Percentiles rank a stretch among this genome's conserved stretches.
Conservation (phyloP, 2,329 filamentous ascomycete species). For the Phialemonium atrogriseum region DNA sequence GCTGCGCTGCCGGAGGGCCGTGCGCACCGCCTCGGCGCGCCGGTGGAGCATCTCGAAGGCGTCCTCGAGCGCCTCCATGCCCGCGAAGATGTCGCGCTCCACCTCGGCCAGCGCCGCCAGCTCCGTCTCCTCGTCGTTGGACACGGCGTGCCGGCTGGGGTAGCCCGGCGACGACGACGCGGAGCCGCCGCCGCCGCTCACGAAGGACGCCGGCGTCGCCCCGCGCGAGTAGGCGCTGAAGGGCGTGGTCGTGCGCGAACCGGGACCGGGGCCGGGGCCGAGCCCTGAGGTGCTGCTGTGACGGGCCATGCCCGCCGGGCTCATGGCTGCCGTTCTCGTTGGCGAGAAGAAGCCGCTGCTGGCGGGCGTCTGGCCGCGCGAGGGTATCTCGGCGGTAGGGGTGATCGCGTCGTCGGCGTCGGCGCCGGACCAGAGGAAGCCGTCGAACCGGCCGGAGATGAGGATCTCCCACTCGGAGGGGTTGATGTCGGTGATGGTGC, state of each 20-base stretch:
- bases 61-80: constrained; percentile 92
- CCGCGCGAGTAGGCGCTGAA: constrained; percentile 27
- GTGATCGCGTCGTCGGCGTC: constrained; percentile 43
- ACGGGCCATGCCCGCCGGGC: constrained; percentile 17
- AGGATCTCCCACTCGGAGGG: constrained; percentile 95
- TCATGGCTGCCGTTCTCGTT: constrained; percentile 23
- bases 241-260: constrained; percentile 46
- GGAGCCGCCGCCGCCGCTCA: constrained; percentile 38
- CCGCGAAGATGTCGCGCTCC: constrained; percentile 84
- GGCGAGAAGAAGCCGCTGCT: constrained; percentile 34
- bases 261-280: constrained; percentile 34
- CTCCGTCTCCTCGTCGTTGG: constrained; percentile 88
- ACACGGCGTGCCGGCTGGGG: constrained; percentile 54
- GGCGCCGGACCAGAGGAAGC: constrained; percentile 88
- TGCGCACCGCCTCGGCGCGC: constrained; percentile 73
- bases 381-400: constrained; percentile 33
- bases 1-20: constrained; percentile 69
- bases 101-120: constrained; percentile 85
- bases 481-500: constrained; percentile 81
- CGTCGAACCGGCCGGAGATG: constrained; percentile 87
- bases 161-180: constrained; percentile 34
- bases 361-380: constrained; percentile 46
- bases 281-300: neutral
- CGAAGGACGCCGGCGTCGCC: constrained; percentile 42
- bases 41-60: constrained; percentile 88